phyloP scores from a whole-genome alignment of 345 rosid genomes.

The Populus tremula region DNA sequence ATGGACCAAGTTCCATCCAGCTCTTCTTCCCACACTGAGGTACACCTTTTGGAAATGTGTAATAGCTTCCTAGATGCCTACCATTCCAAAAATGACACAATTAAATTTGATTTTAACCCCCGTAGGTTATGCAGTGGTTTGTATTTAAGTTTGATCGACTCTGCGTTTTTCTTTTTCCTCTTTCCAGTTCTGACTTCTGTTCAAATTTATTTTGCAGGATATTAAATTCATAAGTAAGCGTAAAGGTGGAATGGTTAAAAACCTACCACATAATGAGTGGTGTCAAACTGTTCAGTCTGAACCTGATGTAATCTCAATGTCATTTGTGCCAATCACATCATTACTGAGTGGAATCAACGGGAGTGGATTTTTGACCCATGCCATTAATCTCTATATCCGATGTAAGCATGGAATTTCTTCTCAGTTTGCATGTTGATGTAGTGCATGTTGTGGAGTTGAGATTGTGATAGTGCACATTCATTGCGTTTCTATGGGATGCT shows the following conservation, averaged over 20 bases:
- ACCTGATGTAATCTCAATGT: slow-evolving; percentile 89
- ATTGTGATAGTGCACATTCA: not conserved
- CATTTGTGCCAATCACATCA: slow-evolving; percentile 86
- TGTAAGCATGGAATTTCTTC: slow-evolving; percentile 43
- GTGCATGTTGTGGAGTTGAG: not conserved
- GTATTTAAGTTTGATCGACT: not conserved
- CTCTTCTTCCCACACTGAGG: slow-evolving; percentile 37
- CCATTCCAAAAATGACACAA: not conserved
- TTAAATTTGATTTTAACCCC: not conserved
- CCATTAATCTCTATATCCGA: slow-evolving; percentile 87
- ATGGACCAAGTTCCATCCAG: slow-evolving; percentile 28
- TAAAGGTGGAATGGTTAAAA: slow-evolving; percentile 75
- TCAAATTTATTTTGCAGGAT: slow-evolving; percentile 47
- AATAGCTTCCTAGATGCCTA: not conserved
- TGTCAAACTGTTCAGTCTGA: slow-evolving; percentile 82
- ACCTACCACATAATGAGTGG: slow-evolving; percentile 81
- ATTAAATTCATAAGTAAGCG: slow-evolving; percentile 59
- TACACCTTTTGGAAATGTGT: slow-evolving; percentile 12
- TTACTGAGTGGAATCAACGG: slow-evolving; percentile 92
- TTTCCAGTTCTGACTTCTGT: not conserved
- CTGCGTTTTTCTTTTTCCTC: not conserved
- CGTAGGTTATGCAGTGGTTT: not conserved
- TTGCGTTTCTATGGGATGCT: not conserved
- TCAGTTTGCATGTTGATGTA: not conserved
- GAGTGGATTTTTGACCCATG: slow-evolving; percentile 92